Conservation (phyloP, 164 flowering plant genomes). For the Aristolochia fimbriata region DNA sequence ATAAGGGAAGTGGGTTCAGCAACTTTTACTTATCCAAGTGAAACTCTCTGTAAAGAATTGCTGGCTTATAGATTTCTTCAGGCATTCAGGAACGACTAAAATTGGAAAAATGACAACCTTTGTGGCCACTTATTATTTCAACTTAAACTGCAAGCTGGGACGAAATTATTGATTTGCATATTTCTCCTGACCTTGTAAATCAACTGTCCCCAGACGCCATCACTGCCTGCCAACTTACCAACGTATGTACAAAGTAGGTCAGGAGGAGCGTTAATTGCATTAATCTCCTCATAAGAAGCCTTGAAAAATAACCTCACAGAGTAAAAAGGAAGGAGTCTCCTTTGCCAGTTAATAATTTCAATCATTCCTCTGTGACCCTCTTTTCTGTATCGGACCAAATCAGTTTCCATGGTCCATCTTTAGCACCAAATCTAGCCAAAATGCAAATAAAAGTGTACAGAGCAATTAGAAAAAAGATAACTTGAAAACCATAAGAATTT, state of each 20-base stretch:
- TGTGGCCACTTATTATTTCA: too few relatives aligned
- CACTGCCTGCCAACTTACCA: background rate
- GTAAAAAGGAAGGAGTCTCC: background rate
- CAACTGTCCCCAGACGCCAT: background rate
- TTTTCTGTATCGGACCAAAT: constrained; percentile 34
- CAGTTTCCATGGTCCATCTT: constrained; percentile 71
- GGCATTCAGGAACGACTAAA: too few relatives aligned
- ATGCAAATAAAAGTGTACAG: background rate
- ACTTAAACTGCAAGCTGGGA: too few relatives aligned
- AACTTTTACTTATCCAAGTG: too few relatives aligned
- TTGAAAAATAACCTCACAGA: too few relatives aligned
- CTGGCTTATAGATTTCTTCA: too few relatives aligned
- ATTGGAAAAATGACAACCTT: too few relatives aligned
- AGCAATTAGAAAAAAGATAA: background rate
- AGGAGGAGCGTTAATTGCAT: background rate
- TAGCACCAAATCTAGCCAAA: constrained; percentile 47
- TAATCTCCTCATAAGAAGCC: background rate
- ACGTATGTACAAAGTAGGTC: background rate
- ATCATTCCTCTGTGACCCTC: constrained; percentile 15
- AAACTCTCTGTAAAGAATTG: too few relatives aligned
- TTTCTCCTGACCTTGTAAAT: too few relatives aligned
- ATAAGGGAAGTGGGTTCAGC: too few relatives aligned
- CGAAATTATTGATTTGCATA: too few relatives aligned
- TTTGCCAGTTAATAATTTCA: constrained; percentile 8
- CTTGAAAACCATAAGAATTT: background rate